A percentile compares a stretch with the other conserved stretches of the same genome.
Evolutionary conservation across 176 grass and related monocot species (phyloP).

Genomic region (Rhipidocladum racemiflorum): DNA sequence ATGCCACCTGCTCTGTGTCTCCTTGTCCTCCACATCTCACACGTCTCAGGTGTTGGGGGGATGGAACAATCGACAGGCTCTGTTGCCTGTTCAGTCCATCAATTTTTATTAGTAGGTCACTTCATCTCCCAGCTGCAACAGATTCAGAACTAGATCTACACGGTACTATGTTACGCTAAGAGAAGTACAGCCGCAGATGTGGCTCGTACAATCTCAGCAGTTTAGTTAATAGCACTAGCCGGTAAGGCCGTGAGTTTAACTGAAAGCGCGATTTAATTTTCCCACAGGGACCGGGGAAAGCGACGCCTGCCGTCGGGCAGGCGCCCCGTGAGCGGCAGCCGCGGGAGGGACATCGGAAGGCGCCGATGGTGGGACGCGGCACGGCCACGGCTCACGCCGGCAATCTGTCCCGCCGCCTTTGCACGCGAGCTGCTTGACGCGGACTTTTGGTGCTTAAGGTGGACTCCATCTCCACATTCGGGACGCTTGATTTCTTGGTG

Average conservation of each 20-base stretch:
- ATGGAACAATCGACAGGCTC: neutral
- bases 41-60: slow-evolving; percentile 23
- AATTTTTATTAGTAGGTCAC: neutral
- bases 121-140: neutral
- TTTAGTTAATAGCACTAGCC: too few species aligned
- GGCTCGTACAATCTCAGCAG: neutral
- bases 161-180: neutral
- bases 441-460: neutral
- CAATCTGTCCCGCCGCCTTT: neutral
- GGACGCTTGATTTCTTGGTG: neutral
- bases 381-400: neutral
- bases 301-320: neutral
- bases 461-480: neutral
- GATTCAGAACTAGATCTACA: neutral
- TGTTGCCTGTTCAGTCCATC: neutral
- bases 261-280: neutral
- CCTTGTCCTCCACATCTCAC: neutral
- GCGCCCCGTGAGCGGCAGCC: neutral
- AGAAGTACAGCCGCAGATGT: neutral
- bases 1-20: neutral
- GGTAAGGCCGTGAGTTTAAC: neutral
- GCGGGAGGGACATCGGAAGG: neutral
- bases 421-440: neutral
- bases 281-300: neutral
- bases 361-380: too few species aligned